Evolutionary conservation across 2,329 filamentous ascomycete genomes (phyloP), one percentile per base, ranked within the genome.

Genomic region (Venturia effusa): DNA sequence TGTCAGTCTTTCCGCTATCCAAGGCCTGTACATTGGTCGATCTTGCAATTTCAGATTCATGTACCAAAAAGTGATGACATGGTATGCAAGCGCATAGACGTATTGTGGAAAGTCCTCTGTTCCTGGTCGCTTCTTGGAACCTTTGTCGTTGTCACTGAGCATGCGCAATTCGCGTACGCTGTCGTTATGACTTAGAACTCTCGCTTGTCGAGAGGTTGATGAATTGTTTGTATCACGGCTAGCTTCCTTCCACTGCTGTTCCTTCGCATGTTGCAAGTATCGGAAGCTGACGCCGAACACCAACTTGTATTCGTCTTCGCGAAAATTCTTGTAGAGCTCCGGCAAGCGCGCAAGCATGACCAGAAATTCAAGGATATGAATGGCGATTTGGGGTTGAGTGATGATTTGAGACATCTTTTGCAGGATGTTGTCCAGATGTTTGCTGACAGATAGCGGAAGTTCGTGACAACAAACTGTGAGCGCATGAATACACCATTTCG

Each of bases 51-150:
- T 93, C 69, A 99, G 75, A 0, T 92, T 89, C 68, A 99, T 81
- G 73, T 97, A 99, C 94, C 94, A 99, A 72, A 96, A 97, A 1
- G 92, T 88, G 68, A 99, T 92, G 69, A 96, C 91, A 73, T 97
- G 92, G 72, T 96, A 96, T 10, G 93, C 93, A 62, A 97, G 79
- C 1, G 92, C 89, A 74, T 95, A 94, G 32, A 99, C 90, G 73
- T 99, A 99, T 74, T 94, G 89, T 4, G 92, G 92, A 61, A 96
- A 80, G 68, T 94, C 90, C 66, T 94, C 89, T 8, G 86, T 80
- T 67, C 78, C 70, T 67, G 72, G 64, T 5, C 54, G 39, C 68
- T 65, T 34, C 66, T 61, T 43, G 68, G 63, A 8, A 51, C 64
- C 8, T 19, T 27, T 40, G 30, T 61, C 63, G 43, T 62, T 55